phyloP scores from a whole-genome alignment of 352 stramenopile genomes.

The Phytophthora macrochlamydospora region DNA sequence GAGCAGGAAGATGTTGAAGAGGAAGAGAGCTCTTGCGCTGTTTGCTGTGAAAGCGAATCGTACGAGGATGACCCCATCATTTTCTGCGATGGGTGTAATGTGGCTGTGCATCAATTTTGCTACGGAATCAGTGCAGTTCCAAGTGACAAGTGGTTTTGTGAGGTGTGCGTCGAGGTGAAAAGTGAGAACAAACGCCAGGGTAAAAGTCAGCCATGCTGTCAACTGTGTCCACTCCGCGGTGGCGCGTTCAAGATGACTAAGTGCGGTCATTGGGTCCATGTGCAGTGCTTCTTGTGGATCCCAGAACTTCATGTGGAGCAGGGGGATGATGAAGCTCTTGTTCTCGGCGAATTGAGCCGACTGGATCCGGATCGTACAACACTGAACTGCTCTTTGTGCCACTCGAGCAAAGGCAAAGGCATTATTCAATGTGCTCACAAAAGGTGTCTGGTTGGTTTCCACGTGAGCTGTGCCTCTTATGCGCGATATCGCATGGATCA shows the following conservation, averaged over 20 bases:
- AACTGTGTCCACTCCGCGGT: slow-evolving; percentile 69
- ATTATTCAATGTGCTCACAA: slow-evolving; percentile 85
- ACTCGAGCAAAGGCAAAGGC: slow-evolving; percentile 56
- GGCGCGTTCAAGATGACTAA: slow-evolving; percentile 64
- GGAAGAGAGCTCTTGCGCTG: slow-evolving; percentile 55
- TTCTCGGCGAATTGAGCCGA: slow-evolving; percentile 48
- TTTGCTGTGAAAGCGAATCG: slow-evolving; percentile 84
- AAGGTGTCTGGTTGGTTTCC: slow-evolving; percentile 74
- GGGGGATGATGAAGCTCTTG: slow-evolving; percentile 34
- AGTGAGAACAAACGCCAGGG: neutral
- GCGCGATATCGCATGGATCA: slow-evolving; percentile 70
- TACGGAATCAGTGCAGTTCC: slow-evolving; percentile 80
- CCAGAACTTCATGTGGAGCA: slow-evolving; percentile 68
- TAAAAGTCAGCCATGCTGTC: slow-evolving; percentile 32
- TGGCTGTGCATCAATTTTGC: slow-evolving; percentile 90
- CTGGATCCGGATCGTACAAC: slow-evolving; percentile 68
- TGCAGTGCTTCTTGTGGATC: slow-evolving; percentile 89
- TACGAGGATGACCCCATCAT: slow-evolving; percentile 91
- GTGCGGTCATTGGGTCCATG: slow-evolving; percentile 79
- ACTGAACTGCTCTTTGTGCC: slow-evolving; percentile 74
- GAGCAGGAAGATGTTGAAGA: slow-evolving; percentile 10
- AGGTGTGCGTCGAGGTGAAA: slow-evolving; percentile 41
- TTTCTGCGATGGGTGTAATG: slow-evolving; percentile 90
- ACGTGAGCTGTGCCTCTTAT: slow-evolving; percentile 76
- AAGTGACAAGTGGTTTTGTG: slow-evolving; percentile 86